Conservation (phyloP, 768 basidiomycete species). For the Gloeophyllum trabeum region DNA sequence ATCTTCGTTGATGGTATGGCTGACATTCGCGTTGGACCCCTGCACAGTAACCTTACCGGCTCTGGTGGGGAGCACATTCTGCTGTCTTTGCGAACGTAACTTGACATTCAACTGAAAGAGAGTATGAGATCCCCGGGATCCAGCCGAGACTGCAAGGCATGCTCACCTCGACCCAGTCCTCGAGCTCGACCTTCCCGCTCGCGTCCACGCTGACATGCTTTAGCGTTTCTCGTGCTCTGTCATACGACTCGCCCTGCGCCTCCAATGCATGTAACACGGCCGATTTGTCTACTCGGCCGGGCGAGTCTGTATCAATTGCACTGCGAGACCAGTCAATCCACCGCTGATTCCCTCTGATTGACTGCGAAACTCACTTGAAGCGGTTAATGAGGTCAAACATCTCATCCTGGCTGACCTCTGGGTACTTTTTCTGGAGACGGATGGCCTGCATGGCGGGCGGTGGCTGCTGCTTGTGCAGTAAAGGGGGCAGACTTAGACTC, state of each 20-base stretch:
- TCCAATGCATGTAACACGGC: conserved; percentile 72
- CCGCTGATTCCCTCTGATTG: conserved; percentile 4
- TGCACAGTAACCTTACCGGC: conserved; percentile 90
- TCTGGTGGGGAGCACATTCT: conserved; percentile 41
- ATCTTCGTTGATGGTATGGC: conserved; percentile 97
- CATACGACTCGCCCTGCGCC: conserved; percentile 78
- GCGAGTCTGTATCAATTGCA: conserved; percentile 64
- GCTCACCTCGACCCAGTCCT: conserved; percentile 94
- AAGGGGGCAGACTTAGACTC: too few relatives aligned
- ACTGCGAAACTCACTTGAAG: conserved; percentile 71
- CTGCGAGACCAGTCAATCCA: conserved; percentile 24
- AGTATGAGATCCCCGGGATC: not conserved
- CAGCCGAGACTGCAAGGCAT: not conserved
- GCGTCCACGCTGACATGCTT: conserved; percentile 93
- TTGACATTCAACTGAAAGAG: conserved; percentile 65
- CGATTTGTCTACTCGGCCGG: conserved; percentile 77
- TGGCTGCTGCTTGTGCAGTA: too few relatives aligned
- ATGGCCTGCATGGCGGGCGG: conserved; percentile 58
- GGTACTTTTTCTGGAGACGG: conserved; percentile 84
- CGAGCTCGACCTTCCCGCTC: conserved; percentile 90
- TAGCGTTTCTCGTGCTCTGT: conserved; percentile 79
- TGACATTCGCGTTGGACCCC: conserved; percentile 90
- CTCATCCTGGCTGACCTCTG: conserved; percentile 85
- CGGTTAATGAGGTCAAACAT: conserved; percentile 90
- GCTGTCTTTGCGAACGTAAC: conserved; percentile 37